These are phyloP conservation scores for Venturia pyrina DNA, from an alignment of 2,329 filamentous ascomycete genomes.

Conservation along the genomic window DNA sequence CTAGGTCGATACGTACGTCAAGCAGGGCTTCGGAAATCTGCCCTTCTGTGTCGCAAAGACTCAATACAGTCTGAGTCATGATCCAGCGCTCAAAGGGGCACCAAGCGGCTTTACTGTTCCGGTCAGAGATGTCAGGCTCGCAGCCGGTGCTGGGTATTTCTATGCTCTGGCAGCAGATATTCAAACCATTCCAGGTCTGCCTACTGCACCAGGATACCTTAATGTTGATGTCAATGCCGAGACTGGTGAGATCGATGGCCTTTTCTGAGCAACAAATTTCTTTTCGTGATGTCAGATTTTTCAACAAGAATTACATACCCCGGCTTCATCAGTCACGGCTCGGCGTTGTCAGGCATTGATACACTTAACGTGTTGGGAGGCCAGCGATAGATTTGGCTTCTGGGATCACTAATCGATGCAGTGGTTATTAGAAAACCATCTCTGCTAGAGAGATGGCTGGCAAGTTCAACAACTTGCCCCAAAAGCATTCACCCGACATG, in stretches of 20 bases:
- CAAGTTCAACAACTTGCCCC: not conserved
- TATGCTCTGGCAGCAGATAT: slow-evolving; percentile 94
- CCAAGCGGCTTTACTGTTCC: slow-evolving; percentile 91
- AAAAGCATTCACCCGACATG: not conserved
- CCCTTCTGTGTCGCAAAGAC: slow-evolving; percentile 98
- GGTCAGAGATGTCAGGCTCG: slow-evolving; percentile 87
- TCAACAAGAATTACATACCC: slow-evolving; percentile 7
- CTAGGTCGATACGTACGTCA: slow-evolving; percentile 65
- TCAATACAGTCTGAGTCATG: slow-evolving; percentile 91
- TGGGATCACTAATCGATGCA: not conserved
- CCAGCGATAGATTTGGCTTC: not conserved
- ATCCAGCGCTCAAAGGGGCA: slow-evolving; percentile 87
- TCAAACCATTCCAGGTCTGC: slow-evolving; percentile 92
- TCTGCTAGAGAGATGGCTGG: not conserved
- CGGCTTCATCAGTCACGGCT: slow-evolving; percentile 5
- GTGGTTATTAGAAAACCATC: not conserved
- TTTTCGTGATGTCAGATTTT: not conserved
- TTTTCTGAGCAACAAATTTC: slow-evolving; percentile 55
- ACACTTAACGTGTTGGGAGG: not conserved
- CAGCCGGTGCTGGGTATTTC: slow-evolving; percentile 87
- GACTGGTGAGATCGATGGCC: slow-evolving; percentile 49
- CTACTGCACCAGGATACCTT: slow-evolving; percentile 88
- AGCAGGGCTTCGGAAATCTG: slow-evolving; percentile 83
- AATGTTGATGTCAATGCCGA: slow-evolving; percentile 66
- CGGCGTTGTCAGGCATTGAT: not conserved